Evolutionary conservation across 371 early-diverging fungal species (phyloP).

Genomic region (Rhizopus delemar): DNA sequence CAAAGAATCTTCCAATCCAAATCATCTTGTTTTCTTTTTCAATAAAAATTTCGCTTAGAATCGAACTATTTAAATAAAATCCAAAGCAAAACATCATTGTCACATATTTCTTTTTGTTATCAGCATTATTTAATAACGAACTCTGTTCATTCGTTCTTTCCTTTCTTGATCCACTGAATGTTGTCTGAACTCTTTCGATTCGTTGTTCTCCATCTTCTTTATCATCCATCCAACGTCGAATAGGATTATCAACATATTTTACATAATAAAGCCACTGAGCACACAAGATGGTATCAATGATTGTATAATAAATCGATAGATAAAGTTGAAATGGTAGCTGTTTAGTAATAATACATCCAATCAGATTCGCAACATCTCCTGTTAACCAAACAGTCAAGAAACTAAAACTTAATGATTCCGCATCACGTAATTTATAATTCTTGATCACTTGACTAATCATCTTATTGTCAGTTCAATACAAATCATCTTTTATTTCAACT

Average conservation of each 20-base stretch:
- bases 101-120: conserved; percentile 18
- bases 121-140: conserved; percentile 14
- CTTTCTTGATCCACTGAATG: neutral
- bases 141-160: conserved; percentile 20
- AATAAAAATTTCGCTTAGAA: neutral
- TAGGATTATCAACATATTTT: conserved; percentile 34
- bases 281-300: conserved; percentile 44
- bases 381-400: conserved; percentile 64
- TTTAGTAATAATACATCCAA: conserved; percentile 67
- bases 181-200: neutral
- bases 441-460: conserved; percentile 68
- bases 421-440: conserved; percentile 56
- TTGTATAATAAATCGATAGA: conserved; percentile 43
- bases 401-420: conserved; percentile 58
- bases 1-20: conserved; percentile 62
- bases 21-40: conserved; percentile 12
- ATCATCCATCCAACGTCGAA: conserved; percentile 39
- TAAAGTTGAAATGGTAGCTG: conserved; percentile 73
- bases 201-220: conserved; percentile 8
- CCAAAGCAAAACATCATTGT: conserved; percentile 22
- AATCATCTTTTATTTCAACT: too few species aligned
- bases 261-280: conserved; percentile 52
- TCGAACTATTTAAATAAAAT: conserved; percentile 8
- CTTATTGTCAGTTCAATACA: too few species aligned
- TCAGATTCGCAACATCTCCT: conserved; percentile 73